phyloP scores from a whole-genome alignment of 2,329 filamentous ascomycete genomes.

The Harringtonia aguacate region DNA sequence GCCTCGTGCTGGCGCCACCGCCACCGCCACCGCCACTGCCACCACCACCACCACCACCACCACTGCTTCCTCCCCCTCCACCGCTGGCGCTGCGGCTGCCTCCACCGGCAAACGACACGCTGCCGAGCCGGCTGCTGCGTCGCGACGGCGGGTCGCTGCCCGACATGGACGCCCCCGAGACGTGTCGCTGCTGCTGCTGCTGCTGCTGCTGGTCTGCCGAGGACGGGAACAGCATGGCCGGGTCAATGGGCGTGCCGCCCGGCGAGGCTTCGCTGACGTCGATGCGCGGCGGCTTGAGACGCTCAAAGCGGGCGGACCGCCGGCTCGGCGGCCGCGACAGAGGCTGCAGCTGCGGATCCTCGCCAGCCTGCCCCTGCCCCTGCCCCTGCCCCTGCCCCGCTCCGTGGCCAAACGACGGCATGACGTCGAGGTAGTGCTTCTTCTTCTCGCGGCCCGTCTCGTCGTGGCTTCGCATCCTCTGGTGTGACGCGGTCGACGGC shows the following conservation, averaged over 20 bases:
- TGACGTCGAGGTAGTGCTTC: conserved; percentile 39
- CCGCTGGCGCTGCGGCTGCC: background rate
- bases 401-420: conserved; percentile 34
- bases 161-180: conserved; percentile 5
- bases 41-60: background rate
- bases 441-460: conserved; percentile 17
- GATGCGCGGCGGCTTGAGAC: conserved; percentile 37
- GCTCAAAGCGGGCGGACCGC: conserved; percentile 34
- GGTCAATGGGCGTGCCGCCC: conserved; percentile 16
- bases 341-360: background rate
- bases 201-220: conserved; percentile 8
- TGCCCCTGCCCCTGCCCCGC: background rate
- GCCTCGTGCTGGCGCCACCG: background rate
- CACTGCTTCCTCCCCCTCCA: background rate
- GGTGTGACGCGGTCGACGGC: conserved; percentile 9
- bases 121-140: too few relatives aligned
- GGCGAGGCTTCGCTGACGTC: conserved; percentile 33
- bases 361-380: background rate
- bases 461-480: background rate
- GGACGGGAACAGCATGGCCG: background rate
- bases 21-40: background rate
- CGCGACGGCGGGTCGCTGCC: conserved; percentile 7
- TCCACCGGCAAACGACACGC: too few relatives aligned
- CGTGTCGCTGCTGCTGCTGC: conserved; percentile 10
- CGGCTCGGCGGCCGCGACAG: conserved; percentile 24